Evolutionary conservation across 345 rosid genomes (phyloP).

Genomic region (Cochlearia excelsa): DNA sequence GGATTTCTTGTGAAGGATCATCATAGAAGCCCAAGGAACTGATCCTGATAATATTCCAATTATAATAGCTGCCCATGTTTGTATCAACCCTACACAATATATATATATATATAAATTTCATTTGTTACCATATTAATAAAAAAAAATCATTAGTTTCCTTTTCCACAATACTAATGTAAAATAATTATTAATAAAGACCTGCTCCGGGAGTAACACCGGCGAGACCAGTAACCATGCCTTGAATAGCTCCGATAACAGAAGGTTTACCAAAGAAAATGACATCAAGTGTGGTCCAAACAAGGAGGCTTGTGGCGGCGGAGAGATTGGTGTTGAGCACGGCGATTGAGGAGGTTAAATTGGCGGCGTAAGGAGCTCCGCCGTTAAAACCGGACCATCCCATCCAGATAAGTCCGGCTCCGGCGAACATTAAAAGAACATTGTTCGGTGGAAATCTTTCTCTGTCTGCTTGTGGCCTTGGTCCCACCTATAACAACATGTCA

Average conservation of each 20-base stretch:
- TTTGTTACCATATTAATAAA: no score
- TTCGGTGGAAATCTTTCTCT: constrained; percentile 91
- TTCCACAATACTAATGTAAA: no score
- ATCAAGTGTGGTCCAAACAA: constrained; percentile 84
- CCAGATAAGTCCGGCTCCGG: constrained; percentile 93
- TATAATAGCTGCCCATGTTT: constrained; percentile 88
- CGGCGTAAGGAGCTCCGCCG: constrained; percentile 93
- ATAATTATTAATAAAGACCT: constrained; percentile 36
- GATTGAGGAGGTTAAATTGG: constrained; percentile 60
- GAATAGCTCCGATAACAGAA: constrained; percentile 88
- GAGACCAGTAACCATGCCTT: constrained; percentile 92
- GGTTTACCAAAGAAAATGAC: constrained; percentile 85
- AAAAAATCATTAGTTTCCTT: no score
- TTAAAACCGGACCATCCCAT: constrained; percentile 99
- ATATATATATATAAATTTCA: no score
- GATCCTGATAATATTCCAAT: constrained; percentile 77
- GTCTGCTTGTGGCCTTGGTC: constrained; percentile 75
- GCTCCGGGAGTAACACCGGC: constrained; percentile 94
- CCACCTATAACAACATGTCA: constrained; percentile 52
- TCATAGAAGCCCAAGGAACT: constrained; percentile 93
- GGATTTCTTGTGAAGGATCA: constrained; percentile 79
- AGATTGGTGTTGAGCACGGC: constrained; percentile 82
- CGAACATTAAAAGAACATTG: constrained; percentile 84
- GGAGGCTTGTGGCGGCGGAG: constrained; percentile 86
- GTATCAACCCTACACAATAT: constrained; percentile 58